A percentile compares a stretch with the other conserved stretches of the same genome.
phyloP scores from a whole-genome alignment of 169 alveolate species.

The Perkinsus olseni region DNA sequence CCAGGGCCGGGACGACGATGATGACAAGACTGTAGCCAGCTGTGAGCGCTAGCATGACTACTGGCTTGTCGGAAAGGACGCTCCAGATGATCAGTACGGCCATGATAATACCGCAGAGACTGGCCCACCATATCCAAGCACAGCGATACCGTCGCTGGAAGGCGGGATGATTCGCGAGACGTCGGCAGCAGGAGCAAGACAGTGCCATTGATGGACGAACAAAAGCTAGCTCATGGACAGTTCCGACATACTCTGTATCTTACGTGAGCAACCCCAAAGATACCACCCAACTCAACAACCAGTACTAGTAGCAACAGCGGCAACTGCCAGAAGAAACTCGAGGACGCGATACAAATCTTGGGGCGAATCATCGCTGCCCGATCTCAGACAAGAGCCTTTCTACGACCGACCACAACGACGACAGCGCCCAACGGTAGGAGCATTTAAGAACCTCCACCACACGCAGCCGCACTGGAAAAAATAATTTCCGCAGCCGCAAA shows the following conservation, averaged over 20 bases:
- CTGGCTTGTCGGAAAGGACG: neutral
- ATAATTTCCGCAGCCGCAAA: neutral
- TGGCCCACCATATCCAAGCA: neutral
- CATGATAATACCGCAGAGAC: neutral
- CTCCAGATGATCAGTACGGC: neutral
- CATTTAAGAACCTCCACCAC: neutral
- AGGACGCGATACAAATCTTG: neutral
- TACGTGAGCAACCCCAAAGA: neutral
- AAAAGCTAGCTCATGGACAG: neutral
- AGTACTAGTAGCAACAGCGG: neutral
- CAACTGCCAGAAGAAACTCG: neutral
- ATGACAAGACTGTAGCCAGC: neutral
- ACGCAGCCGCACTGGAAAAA: neutral
- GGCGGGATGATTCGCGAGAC: neutral
- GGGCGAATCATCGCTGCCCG: neutral
- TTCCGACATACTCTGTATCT: neutral
- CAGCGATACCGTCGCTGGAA: neutral
- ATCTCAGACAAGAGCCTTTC: neutral
- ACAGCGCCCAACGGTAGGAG: neutral
- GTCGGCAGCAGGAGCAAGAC: neutral
- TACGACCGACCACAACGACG: neutral
- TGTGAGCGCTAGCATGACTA: neutral
- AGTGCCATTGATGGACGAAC: neutral
- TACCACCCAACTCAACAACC: neutral
- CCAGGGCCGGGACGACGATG: neutral